Evolutionary conservation across 2,329 filamentous ascomycete genomes (phyloP).

Genomic region (Lachnum nothofagi): DNA sequence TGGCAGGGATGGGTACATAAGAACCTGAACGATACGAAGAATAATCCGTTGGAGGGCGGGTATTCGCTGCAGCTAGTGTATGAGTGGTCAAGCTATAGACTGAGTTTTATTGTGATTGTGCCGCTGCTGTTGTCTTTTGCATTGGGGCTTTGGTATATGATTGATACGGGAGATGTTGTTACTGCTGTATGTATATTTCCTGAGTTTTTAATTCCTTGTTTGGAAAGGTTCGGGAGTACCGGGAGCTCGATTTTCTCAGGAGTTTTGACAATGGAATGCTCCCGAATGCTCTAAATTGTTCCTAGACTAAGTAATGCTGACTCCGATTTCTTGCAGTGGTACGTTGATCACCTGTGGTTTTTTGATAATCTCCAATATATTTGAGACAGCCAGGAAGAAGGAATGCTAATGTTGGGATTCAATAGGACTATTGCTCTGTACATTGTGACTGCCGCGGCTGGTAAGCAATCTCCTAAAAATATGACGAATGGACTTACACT

Average conservation of each 20-base stretch:
- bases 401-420: too few relatives aligned
- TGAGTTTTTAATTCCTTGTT: too few relatives aligned
- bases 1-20: constrained; percentile 21
- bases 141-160: constrained; percentile 24
- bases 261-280: too few relatives aligned
- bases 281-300: too few relatives aligned
- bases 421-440: constrained; percentile 19
- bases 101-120: constrained; percentile 16
- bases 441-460: constrained; percentile 25
- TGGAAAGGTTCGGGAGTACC: too few relatives aligned
- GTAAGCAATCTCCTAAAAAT: constrained; percentile 7
- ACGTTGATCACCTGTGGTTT: too few relatives aligned
- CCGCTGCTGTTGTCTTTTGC: constrained; percentile 17
- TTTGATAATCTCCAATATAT: too few relatives aligned
- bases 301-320: too few relatives aligned
- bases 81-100: constrained; percentile 22
- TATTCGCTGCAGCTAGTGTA: constrained; percentile 18
- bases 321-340: too few relatives aligned
- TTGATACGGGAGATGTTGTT: constrained; percentile 17
- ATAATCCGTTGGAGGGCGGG: constrained; percentile 20
- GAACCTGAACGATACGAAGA: constrained; percentile 20
- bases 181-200: too few relatives aligned
- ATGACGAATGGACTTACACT: not conserved
- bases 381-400: too few relatives aligned
- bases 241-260: too few relatives aligned